Conservation (phyloP, 2,329 filamentous ascomycete genomes). For the Erysiphe neolycopersici region DNA sequence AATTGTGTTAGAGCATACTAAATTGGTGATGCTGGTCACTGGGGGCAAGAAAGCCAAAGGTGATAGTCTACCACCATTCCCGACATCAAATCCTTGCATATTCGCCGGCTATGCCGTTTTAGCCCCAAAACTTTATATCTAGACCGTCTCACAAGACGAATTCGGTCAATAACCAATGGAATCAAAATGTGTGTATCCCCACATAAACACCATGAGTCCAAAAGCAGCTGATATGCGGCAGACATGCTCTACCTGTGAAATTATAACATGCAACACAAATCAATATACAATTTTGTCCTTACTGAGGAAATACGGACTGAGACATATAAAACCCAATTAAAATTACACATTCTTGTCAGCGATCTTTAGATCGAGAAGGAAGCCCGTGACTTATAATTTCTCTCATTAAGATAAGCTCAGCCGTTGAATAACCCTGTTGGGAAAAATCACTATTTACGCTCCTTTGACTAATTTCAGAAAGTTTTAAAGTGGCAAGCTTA, state of each 20-base stretch:
- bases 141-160: neutral
- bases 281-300: too few species aligned
- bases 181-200: neutral
- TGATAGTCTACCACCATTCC: too few species aligned
- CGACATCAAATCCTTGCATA: neutral
- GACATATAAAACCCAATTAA: too few species aligned
- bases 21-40: too few species aligned
- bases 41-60: too few species aligned
- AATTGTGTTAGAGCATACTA: too few species aligned
- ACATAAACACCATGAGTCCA: too few species aligned
- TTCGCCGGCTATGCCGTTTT: neutral
- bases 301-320: too few species aligned
- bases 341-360: constrained; percentile 4
- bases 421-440: constrained; percentile 47
- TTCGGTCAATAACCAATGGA: neutral
- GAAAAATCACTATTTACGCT: constrained; percentile 30
- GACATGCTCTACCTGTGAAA: too few species aligned
- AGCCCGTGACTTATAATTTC: constrained; percentile 17
- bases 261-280: too few species aligned
- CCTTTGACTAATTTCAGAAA: constrained; percentile 48
- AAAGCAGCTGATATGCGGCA: too few species aligned
- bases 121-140: neutral
- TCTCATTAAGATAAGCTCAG: constrained; percentile 44
- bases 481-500: constrained; percentile 43
- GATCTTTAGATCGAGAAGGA: constrained; percentile 7